phyloP scores from a whole-genome alignment of 371 early-diverging fungal species.

The Entomophthora muscae region DNA sequence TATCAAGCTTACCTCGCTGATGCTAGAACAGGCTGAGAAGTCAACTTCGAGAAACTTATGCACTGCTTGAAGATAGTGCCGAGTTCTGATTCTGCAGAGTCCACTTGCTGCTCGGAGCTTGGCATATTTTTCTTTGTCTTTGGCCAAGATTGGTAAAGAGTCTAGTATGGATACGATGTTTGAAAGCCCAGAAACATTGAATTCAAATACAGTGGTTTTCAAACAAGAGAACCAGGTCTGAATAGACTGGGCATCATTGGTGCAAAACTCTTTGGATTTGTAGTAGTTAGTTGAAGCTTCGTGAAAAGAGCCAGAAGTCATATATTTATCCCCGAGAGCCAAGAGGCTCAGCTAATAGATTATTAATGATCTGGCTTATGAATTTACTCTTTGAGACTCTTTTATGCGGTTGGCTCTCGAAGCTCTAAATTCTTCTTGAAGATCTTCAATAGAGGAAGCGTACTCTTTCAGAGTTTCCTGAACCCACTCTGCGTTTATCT shows the following conservation, averaged over 20 bases:
- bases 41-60: not conserved
- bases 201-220: not conserved
- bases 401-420: not conserved
- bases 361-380: not conserved
- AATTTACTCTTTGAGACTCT: not conserved
- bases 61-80: not conserved
- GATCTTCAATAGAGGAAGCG: not conserved
- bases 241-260: not conserved
- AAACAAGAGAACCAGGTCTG: not conserved
- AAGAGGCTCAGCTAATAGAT: not conserved
- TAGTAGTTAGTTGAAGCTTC: not conserved
- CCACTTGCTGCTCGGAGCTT: not conserved
- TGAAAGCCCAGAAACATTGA: not conserved
- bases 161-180: not conserved
- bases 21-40: not conserved
- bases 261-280: not conserved
- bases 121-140: not conserved
- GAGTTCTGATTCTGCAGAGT: not conserved
- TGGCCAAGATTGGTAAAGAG: not conserved
- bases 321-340: not conserved
- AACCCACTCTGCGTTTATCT: not conserved
- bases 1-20: not conserved
- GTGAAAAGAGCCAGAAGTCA: not conserved
- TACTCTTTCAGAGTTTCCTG: not conserved
- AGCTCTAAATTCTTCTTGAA: not conserved